phyloP scores from a whole-genome alignment of 192 early-diverging fungal genomes.

The Coemansia sp. region DNA sequence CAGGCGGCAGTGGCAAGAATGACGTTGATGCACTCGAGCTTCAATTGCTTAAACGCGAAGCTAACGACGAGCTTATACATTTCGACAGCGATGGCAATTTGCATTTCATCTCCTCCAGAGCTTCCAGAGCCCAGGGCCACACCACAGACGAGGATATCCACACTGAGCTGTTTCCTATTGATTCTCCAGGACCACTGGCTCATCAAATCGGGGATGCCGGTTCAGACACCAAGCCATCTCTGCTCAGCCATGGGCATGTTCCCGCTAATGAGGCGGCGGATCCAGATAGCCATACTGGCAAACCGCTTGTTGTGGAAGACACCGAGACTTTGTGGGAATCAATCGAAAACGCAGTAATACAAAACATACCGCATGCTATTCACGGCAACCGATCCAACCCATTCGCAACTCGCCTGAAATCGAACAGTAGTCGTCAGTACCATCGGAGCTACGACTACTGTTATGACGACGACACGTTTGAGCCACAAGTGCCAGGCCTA shows the following conservation, averaged over 20 bases:
- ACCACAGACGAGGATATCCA: constrained; percentile 15
- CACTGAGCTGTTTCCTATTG: constrained; percentile 1
- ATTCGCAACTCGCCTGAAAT: not conserved
- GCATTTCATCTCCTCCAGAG: constrained; percentile 11
- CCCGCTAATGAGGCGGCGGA: not conserved
- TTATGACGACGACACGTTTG: constrained; percentile 1
- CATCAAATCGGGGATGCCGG: not conserved
- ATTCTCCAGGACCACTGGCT: not conserved
- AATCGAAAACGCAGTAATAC: not conserved
- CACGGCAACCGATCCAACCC: not conserved
- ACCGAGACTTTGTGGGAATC: not conserved
- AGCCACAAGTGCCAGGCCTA: constrained; percentile 12
- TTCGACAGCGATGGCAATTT: constrained; percentile 41
- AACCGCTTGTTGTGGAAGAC: not conserved
- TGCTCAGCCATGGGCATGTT: not conserved
- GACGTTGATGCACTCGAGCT: not conserved
- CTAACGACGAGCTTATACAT: constrained; percentile 7
- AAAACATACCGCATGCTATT: not conserved
- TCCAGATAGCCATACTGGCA: no score
- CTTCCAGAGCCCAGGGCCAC: not conserved
- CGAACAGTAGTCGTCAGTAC: not conserved
- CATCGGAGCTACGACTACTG: not conserved
- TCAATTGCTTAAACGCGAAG: not conserved
- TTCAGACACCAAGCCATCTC: not conserved
- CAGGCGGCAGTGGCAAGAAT: not conserved